Evolutionary conservation across 2,329 filamentous ascomycete species (phyloP).

Genomic region (Epichloe sp.): DNA sequence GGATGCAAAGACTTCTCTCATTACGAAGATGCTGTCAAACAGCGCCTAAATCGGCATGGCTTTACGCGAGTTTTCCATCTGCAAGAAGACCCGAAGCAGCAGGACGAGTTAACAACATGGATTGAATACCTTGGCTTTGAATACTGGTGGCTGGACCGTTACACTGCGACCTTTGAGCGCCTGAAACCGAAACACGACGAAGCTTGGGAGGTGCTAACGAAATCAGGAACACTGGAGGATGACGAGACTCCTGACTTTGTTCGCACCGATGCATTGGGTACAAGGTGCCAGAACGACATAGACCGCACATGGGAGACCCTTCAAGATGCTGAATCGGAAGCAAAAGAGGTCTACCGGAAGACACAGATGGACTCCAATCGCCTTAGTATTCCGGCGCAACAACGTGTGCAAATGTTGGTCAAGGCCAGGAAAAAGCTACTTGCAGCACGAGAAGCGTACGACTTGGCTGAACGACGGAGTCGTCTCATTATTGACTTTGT

Average conservation of each 20-base stretch:
- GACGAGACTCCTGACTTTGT: constrained; percentile 8
- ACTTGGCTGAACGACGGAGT: neutral
- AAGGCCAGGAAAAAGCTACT: neutral
- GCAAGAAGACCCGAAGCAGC: constrained; percentile 13
- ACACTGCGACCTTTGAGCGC: constrained; percentile 10
- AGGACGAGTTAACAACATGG: constrained; percentile 24
- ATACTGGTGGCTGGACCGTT: constrained; percentile 13
- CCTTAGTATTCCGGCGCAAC: constrained; percentile 1
- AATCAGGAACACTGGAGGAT: constrained; percentile 13
- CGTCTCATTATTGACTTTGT: constrained; percentile 3
- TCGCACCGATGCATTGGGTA: neutral
- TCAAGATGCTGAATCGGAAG: constrained; percentile 1
- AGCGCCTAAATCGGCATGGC: constrained; percentile 15
- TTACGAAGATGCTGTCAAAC: constrained; percentile 14
- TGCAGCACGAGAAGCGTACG: neutral
- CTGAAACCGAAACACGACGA: constrained; percentile 14
- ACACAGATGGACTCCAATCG: constrained; percentile 3
- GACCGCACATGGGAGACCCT: neutral
- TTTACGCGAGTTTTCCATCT: constrained; percentile 18
- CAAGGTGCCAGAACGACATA: neutral
- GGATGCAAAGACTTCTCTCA: constrained; percentile 10
- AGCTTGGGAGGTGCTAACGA: constrained; percentile 18
- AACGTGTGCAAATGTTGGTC: constrained; percentile 3
- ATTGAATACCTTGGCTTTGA: constrained; percentile 24
- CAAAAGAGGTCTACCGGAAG: neutral